Conservation (phyloP, 2,329 filamentous ascomycete genomes). For the Thelonectria rubi region DNA sequence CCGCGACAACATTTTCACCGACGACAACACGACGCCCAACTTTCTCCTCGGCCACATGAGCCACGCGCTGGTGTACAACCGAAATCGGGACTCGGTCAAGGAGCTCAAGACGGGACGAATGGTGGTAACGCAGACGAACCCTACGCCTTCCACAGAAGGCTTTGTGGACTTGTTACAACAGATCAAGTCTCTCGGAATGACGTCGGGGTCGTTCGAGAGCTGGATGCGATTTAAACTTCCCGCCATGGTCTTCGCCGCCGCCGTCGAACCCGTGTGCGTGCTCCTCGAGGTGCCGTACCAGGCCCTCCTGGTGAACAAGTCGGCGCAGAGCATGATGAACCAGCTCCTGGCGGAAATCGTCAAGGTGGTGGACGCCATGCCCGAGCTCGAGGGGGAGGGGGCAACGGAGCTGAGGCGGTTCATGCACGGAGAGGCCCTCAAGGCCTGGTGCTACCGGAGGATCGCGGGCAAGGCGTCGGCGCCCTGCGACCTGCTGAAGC, state of each 20-base stretch:
- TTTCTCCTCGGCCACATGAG: slow-evolving; percentile 76
- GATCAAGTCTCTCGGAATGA: slow-evolving; percentile 36
- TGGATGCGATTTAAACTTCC: slow-evolving; percentile 81
- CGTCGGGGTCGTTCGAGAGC: slow-evolving; percentile 41
- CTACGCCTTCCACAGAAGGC: slow-evolving; percentile 27
- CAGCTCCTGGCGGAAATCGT: slow-evolving; percentile 79
- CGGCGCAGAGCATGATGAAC: slow-evolving; percentile 72
- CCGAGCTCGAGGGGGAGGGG: slow-evolving; percentile 72
- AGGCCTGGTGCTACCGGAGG: slow-evolving; percentile 62
- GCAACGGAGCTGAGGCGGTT: slow-evolving; percentile 65
- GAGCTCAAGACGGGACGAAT: slow-evolving; percentile 48
- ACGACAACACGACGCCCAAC: slow-evolving; percentile 71
- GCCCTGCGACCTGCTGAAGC: slow-evolving; percentile 72
- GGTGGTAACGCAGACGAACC: slow-evolving; percentile 42
- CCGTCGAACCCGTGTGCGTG: slow-evolving; percentile 84
- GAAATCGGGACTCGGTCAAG: slow-evolving; percentile 50
- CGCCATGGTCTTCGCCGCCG: slow-evolving; percentile 76
- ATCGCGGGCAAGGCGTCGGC: slow-evolving; percentile 57
- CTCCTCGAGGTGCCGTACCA: slow-evolving; percentile 81
- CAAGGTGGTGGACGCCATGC: slow-evolving; percentile 74
- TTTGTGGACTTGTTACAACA: slow-evolving; percentile 37
- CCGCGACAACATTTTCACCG: slow-evolving; percentile 74
- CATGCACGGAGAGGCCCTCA: slow-evolving; percentile 67
- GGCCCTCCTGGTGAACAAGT: slow-evolving; percentile 72
- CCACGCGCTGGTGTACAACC: slow-evolving; percentile 56